Base-by-base conservation (phyloP, 345 rosid genomes). In the Gossypium rotundifolium region DNA sequence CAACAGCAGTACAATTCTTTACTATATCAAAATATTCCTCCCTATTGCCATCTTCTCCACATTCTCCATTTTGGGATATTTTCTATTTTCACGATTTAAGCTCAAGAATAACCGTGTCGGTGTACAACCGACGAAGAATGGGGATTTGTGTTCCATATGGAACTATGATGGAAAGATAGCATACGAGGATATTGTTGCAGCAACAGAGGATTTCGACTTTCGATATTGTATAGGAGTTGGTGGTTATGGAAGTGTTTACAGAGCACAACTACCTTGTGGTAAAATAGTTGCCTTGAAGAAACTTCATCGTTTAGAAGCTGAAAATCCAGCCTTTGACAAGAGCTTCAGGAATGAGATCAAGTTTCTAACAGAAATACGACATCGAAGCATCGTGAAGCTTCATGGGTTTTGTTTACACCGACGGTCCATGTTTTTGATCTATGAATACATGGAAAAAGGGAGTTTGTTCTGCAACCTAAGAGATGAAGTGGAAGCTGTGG, bases 321-420 rank as follows among this genome's bases (percentile, higher is more conserved):
- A 46, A 9, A 65, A 75, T 59, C 68, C 60, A 10, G 20, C 10
- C 52, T 42, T 67, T 0, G 58, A 44, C 22, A 57, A 42, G 29
- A 75, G 77, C 20, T 74, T 74, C 25, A 64, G 11, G 67, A 53
- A 33, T 6, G 53, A 40, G 29, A 16, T 65, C 1, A 74, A 61
- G 66, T 4, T 44, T 46, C 10, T 62, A n/a, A 16, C 45, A 0
- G 65, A 16, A 4, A 33, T 33, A 33, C 38, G 38, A 33, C 38
- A 33, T 33, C 38, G 38, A 33, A 33, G 1, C 38, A 33, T 4
- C 6, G 38, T 33, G 0, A 33, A 33, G 38, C 38, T 33, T 33
- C 6, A 33, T 4, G 38, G 38, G 38, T 33, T 4, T 33, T 33
- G 38, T 18, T 27, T 44, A 42, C 52, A 65, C 17, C 27, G 1